Conservation (phyloP, 1,284 basidiomycete species). For the Coniferiporia sulphurascens region DNA sequence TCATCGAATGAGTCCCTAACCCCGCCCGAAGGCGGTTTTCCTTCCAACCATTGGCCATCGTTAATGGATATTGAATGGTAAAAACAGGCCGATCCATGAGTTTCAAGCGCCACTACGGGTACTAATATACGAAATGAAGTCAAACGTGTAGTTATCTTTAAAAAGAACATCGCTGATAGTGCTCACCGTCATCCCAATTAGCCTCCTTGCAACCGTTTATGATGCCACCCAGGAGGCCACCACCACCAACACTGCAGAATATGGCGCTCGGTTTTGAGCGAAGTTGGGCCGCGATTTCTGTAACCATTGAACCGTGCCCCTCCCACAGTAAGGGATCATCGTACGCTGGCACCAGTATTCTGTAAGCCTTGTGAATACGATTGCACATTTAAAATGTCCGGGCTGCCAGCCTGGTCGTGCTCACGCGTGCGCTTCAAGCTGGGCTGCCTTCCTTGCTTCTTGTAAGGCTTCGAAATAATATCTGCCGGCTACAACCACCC, state of each 20-base stretch:
- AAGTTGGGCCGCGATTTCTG: slow-evolving; percentile 55
- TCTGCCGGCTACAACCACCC: slow-evolving; percentile 48
- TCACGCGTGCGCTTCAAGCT: slow-evolving; percentile 47
- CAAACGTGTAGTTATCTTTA: background rate
- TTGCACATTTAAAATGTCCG: background rate
- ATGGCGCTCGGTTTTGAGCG: slow-evolving; percentile 58
- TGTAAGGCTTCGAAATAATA: slow-evolving; percentile 53
- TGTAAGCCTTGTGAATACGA: slow-evolving; percentile 23
- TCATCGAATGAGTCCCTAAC: slow-evolving; percentile 25
- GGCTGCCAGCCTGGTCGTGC: slow-evolving; percentile 24
- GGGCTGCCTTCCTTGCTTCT: slow-evolving; percentile 42
- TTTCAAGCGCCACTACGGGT: slow-evolving; percentile 59
- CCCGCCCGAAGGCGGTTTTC: slow-evolving; percentile 15
- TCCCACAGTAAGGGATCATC: slow-evolving; percentile 65
- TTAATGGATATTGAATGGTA: slow-evolving; percentile 65
- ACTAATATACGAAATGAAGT: slow-evolving; percentile 35
- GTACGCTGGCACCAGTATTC: slow-evolving; percentile 64
- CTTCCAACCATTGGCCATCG: slow-evolving; percentile 30
- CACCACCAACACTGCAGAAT: slow-evolving; percentile 73
- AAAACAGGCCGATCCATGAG: slow-evolving; percentile 68
- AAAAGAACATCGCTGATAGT: slow-evolving; percentile 23
- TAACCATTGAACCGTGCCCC: slow-evolving; percentile 66
- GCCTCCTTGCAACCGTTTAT: slow-evolving; percentile 55
- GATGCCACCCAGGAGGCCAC: slow-evolving; percentile 63
- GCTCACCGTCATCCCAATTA: slow-evolving; percentile 55